A percentile compares a stretch with the other conserved stretches of the same genome.
These are phyloP conservation scores for Primulina tabacum DNA, from an alignment of 257 asterid species.

Conservation along the genomic window DNA sequence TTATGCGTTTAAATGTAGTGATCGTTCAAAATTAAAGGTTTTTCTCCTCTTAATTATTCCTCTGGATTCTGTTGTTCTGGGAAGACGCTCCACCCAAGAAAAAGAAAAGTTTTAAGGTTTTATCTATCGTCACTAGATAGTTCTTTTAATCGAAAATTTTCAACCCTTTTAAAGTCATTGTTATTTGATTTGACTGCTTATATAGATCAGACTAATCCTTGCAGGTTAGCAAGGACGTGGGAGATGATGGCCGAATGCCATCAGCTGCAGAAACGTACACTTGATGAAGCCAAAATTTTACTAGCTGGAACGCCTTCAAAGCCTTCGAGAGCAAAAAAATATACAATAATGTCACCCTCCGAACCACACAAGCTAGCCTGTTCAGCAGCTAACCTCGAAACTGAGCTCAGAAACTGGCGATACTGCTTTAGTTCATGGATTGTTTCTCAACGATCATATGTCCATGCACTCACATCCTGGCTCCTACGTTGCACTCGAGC, in stretches of 20 bases:
- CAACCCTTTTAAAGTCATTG: neutral
- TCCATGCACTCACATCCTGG: slow-evolving; percentile 69
- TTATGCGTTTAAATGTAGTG: neutral
- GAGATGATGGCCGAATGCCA: slow-evolving; percentile 94
- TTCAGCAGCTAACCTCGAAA: slow-evolving; percentile 81
- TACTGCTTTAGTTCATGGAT: slow-evolving; percentile 80
- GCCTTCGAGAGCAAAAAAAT: slow-evolving; percentile 45
- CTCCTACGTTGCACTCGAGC: slow-evolving; percentile 60
- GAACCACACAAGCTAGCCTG: slow-evolving; percentile 82
- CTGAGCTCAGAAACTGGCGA: slow-evolving; percentile 84
- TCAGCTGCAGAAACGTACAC: slow-evolving; percentile 71
- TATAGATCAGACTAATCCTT: slow-evolving; percentile 2
- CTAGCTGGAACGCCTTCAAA: slow-evolving; percentile 74
- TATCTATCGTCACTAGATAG: neutral
- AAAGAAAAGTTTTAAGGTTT: no score
- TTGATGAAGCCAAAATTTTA: slow-evolving; percentile 87
- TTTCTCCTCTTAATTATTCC: no score
- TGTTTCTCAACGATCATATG: slow-evolving; percentile 74
- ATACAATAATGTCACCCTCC: slow-evolving; percentile 74
- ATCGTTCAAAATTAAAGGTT: neutral
- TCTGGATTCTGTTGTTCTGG: no score
- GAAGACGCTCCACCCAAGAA: no score
- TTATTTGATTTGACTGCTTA: neutral
- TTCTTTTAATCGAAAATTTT: neutral
- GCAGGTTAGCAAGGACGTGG: slow-evolving; percentile 92